These are phyloP conservation scores for Haberlea rhodopensis DNA, from an alignment of 257 asterid species.

Conservation along the genomic window DNA sequence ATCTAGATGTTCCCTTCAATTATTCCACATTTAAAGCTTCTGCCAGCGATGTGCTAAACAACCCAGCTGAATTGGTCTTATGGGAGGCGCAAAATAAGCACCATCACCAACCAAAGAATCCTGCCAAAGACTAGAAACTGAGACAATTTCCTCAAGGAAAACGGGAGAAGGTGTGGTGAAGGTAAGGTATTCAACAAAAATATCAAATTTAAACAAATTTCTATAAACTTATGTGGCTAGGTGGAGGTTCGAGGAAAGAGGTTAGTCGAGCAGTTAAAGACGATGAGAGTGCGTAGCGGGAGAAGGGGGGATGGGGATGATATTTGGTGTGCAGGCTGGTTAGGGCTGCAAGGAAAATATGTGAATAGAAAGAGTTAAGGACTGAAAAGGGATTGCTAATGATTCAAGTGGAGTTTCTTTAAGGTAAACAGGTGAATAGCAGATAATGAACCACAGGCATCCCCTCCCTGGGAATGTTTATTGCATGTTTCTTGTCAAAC, in stretches of 20 bases:
- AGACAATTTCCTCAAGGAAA: not conserved
- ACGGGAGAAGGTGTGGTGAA: not conserved
- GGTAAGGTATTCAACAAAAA: not conserved
- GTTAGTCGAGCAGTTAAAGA: too few species aligned
- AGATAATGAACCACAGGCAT: not conserved
- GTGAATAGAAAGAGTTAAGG: too few species aligned
- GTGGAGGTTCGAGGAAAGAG: not conserved
- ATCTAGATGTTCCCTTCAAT: too few species aligned
- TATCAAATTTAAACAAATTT: not conserved
- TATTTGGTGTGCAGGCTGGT: too few species aligned
- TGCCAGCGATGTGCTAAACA: not conserved
- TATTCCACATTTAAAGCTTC: not conserved
- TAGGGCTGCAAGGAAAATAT: too few species aligned
- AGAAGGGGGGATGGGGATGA: not conserved
- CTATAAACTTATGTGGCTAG: not conserved
- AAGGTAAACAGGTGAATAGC: not conserved
- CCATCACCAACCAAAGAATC: not conserved
- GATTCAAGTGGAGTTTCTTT: not conserved
- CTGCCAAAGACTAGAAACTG: too few species aligned
- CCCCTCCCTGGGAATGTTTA: not conserved
- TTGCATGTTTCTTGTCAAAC: not conserved
- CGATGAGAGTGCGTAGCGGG: not conserved
- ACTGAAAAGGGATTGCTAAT: too few species aligned
- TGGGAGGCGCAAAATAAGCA: too few species aligned
- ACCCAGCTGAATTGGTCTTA: not conserved